Conservation (phyloP, 2,329 filamentous ascomycete genomes). For the Biscogniauxia sp. region DNA sequence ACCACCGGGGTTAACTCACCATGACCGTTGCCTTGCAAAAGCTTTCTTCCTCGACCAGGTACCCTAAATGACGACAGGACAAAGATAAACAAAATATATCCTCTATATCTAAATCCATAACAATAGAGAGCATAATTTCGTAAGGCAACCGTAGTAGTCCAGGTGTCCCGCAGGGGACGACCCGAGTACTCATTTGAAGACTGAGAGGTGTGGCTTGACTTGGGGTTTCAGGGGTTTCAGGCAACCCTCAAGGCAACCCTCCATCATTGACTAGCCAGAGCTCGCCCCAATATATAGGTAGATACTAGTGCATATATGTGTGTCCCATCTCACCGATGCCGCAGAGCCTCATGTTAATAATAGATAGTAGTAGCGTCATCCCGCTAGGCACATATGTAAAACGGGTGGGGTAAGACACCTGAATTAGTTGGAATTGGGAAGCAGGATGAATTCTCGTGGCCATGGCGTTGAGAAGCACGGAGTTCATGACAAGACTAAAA, state of each 20-base stretch:
- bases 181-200: constrained; percentile 11
- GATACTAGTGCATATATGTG: neutral
- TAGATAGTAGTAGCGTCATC: no score
- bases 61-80: constrained; percentile 50
- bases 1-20: constrained; percentile 41
- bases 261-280: neutral
- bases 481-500: no score
- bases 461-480: no score
- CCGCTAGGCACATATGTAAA: no score
- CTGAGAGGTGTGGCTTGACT: neutral
- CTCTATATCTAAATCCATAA: constrained; percentile 51
- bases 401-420: no score
- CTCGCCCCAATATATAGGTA: neutral
- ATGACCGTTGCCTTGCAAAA: constrained; percentile 58
- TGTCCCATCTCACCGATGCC: no score
- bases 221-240: constrained; percentile 3
- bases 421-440: no score
- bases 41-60: constrained; percentile 50
- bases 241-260: neutral
- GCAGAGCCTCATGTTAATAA: neutral
- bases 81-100: constrained; percentile 57
- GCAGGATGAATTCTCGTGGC: no score
- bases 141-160: constrained; percentile 48
- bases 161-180: constrained; percentile 12
- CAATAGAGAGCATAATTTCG: constrained; percentile 62